Evolutionary conservation across 2,329 filamentous ascomycete species (phyloP), one percentile per base, ranked within the genome.

Genomic region (Colletotrichum trifolii): DNA sequence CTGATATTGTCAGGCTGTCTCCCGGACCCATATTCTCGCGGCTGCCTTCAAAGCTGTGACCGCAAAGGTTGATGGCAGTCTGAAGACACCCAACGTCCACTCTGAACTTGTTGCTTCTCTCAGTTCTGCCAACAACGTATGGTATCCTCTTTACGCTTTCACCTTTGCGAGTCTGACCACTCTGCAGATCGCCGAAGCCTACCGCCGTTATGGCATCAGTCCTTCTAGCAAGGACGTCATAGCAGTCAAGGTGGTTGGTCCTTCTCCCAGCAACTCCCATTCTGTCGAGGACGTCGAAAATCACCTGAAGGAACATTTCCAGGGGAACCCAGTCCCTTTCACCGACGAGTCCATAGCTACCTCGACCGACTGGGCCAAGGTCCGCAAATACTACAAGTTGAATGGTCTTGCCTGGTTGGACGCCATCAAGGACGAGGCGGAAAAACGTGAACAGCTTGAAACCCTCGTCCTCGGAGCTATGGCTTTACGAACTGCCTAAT

Each of bases 361-460:
- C 1, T 78, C 87, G 34, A 86, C 89, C 2, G 92, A 97, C 73
- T 75, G 91, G 71, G 75, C 81, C 25, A 90, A 89, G 73, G 86
- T 97, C 38, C 88, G 87, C 73, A 97, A 97, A 79, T 89, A 92
- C 68, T 97, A 97, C 78, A 97, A 97, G 76, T 79, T 97, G 36
- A 91, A 91, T 67, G 82, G 84, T 8, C 74, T 87, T n/a, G 77
- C 80, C 50, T 84, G 82, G 69, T 71, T 87, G 2, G 80, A 84
- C 48, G 76, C 76, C 15, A 76, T 82, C 8, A 77, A 77, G 66
- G 79, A 84, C 58, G 76, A 81, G 33, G 69, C 71, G 17, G 72
- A 77, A 67, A 83, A 80, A 71, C 79, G 75, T 60, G 80, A 75
- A 63, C 86, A 91, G 71, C 81, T 92, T 47, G 92, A 96, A 73